Evolutionary conservation across 805 yeast genomes (phyloP), one percentile per base, ranked within the genome.

Genomic region (Ogataea pilisensis): DNA sequence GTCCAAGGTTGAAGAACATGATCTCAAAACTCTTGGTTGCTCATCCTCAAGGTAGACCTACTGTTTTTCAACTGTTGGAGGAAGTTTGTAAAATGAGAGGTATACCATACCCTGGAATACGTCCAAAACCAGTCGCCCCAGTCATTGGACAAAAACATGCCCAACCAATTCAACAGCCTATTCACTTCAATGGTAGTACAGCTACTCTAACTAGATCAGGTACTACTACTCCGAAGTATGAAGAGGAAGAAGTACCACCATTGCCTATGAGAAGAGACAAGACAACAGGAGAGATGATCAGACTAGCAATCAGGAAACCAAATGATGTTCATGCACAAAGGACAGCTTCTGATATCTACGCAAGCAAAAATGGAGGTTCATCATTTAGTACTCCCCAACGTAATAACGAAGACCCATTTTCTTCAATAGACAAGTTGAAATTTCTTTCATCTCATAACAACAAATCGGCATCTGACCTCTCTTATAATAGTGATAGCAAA

Each of bases 1-100:
- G 84, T 22, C 68, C 78, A 24, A 64, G 85, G 30, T 58, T 85
- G 60, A 83, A 78, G 49, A 78, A 81, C 54, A 60, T 85, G 19
- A 82, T 85, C 29, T 68, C 74, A 18, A 78, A 76, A 42, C 65
- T 83, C 51, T 60, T 85, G 45, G 69, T 78, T 39, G 82, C 72
- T 29, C 80, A 83, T 54, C 93, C 93, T 3, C 67, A 75, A 34
- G 69, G 77, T 42, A 72, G 95, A 54, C 95, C 95, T 8, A 82
- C 80, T 44, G 81, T 81, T 3, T 78, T 76, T 43, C 91, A 85
- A 57, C 66, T 84, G 19, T 60, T 85, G 24, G 85, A 78, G 37
- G 90, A 84, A 57, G 67, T 84, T 5, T 77, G 83, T 45, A 68
- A 68, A 37, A 75, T 85, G 75, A 73, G 78, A 58, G 74, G 75